phyloP scores from a whole-genome alignment of 371 early-diverging fungal genomes.

The Coemansia sp. region DNA sequence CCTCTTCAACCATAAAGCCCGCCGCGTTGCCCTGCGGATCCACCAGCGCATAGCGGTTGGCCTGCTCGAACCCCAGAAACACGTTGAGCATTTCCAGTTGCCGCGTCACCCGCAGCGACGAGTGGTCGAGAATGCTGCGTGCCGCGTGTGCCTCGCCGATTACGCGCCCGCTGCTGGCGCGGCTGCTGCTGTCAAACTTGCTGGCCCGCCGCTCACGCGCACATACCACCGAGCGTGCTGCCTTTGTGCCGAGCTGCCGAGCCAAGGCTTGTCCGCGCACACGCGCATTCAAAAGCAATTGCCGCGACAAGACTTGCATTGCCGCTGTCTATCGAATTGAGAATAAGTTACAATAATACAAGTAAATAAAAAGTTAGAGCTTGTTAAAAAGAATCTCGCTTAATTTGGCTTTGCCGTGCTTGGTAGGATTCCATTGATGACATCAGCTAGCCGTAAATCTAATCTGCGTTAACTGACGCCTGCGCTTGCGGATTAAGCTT shows the following conservation, averaged over 20 bases:
- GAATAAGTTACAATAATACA: no score
- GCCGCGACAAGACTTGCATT: no score
- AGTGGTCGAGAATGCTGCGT: constrained; percentile 50
- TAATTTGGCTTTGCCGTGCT: no score
- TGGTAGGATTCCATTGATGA: no score
- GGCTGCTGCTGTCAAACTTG: neutral
- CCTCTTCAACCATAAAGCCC: constrained; percentile 83
- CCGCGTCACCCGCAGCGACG: constrained; percentile 70
- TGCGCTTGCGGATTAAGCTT: no score
- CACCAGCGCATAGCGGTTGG: constrained; percentile 81
- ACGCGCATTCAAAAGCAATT: no score
- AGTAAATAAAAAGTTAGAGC: no score
- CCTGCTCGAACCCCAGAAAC: constrained; percentile 81
- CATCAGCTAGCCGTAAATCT: no score
- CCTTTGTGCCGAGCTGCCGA: neutral
- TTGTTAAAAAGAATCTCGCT: no score
- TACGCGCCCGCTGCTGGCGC: neutral
- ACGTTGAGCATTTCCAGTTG: constrained; percentile 87
- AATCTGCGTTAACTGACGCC: no score
- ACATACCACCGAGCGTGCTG: neutral
- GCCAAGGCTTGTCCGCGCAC: neutral
- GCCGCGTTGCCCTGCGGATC: constrained; percentile 68
- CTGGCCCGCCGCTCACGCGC: neutral
- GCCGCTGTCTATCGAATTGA: no score
- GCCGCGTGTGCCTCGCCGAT: neutral